Percentiles rank a stretch among this genome's conserved stretches.
phyloP scores from a whole-genome alignment of 1,139 yeast genomes.

The Magnusiomyces starmeri region DNA sequence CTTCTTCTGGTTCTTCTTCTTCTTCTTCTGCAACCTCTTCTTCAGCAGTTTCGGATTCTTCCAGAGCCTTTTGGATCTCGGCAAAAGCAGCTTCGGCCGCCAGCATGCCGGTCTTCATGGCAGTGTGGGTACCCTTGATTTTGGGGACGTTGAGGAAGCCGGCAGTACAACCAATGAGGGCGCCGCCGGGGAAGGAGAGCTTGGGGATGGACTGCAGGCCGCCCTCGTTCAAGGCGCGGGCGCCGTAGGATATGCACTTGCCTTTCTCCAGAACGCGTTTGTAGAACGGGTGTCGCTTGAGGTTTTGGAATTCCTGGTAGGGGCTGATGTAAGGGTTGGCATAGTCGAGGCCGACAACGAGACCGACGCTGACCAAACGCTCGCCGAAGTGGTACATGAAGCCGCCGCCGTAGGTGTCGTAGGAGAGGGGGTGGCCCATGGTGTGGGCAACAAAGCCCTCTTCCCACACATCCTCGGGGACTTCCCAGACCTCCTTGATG shows the following conservation, averaged over 20 bases:
- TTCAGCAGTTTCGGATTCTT: conserved; percentile 42
- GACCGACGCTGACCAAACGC: conserved; percentile 79
- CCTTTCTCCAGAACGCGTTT: conserved; percentile 75
- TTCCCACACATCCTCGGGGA: conserved; percentile 71
- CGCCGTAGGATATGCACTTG: conserved; percentile 87
- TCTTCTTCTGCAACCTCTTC: conserved; percentile 33
- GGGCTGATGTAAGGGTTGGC: conserved; percentile 92
- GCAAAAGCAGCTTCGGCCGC: conserved; percentile 83
- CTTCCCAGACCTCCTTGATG: conserved; percentile 95
- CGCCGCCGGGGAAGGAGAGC: conserved; percentile 90
- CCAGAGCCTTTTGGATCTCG: conserved; percentile 39
- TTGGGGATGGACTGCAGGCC: conserved; percentile 89
- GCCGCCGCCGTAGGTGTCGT: conserved; percentile 87
- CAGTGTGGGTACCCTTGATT: conserved; percentile 96
- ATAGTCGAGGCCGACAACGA: conserved; percentile 89
- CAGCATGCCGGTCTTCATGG: conserved; percentile 87
- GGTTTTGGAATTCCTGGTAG: conserved; percentile 86
- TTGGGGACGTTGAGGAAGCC: conserved; percentile 97
- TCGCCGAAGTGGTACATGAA: conserved; percentile 96
- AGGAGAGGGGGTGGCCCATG: conserved; percentile 77
- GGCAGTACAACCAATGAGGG: conserved; percentile 88
- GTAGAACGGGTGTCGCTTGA: conserved; percentile 89
- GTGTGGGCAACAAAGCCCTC: conserved; percentile 82
- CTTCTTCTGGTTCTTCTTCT: conserved; percentile 22
- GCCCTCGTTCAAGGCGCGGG: conserved; percentile 94